phyloP scores from a whole-genome alignment of 805 yeast genomes.

The Lipomyces japonicus region DNA sequence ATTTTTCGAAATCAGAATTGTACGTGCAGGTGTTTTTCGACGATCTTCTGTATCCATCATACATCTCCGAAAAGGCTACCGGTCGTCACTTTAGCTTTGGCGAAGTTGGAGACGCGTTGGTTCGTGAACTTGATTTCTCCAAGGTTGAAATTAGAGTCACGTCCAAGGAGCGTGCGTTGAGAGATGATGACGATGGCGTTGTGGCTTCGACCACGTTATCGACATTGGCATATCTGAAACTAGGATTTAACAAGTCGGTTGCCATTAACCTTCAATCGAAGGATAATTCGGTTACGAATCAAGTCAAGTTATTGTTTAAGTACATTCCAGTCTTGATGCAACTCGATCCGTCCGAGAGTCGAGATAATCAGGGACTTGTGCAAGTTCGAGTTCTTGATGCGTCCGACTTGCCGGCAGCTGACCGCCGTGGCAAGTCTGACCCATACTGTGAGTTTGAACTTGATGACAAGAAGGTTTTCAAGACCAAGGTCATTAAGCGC shows the following conservation, averaged over 20 bases:
- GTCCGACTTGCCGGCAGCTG: slow-evolving; percentile 73
- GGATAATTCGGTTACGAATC: slow-evolving; percentile 39
- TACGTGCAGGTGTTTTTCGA: slow-evolving; percentile 77
- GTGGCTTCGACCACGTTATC: slow-evolving; percentile 64
- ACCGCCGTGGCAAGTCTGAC: slow-evolving; percentile 81
- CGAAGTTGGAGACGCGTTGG: slow-evolving; percentile 66
- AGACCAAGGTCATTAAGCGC: slow-evolving; percentile 78
- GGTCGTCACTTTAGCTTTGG: slow-evolving; percentile 39
- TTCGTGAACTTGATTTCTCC: slow-evolving; percentile 77
- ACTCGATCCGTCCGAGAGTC: slow-evolving; percentile 71
- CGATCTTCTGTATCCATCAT: slow-evolving; percentile 63
- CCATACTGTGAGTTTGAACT: slow-evolving; percentile 74
- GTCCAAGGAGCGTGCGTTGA: slow-evolving; percentile 45
- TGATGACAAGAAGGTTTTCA: slow-evolving; percentile 60
- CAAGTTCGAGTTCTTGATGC: slow-evolving; percentile 62
- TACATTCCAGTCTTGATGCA: slow-evolving; percentile 71
- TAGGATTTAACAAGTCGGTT: slow-evolving; percentile 61
- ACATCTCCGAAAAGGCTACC: slow-evolving; percentile 50
- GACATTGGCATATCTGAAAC: slow-evolving; percentile 59
- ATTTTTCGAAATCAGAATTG: slow-evolving; percentile 51
- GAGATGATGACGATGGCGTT: slow-evolving; percentile 54
- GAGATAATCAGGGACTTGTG: slow-evolving; percentile 69
- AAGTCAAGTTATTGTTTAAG: slow-evolving; percentile 46
- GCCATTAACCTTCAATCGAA: slow-evolving; percentile 54
- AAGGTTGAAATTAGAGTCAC: slow-evolving; percentile 57